Percentiles rank a stretch among this genome's conserved stretches.
These are phyloP conservation scores for Babesia microti DNA, from an alignment of 169 alveolate species.

Conservation along the genomic window DNA sequence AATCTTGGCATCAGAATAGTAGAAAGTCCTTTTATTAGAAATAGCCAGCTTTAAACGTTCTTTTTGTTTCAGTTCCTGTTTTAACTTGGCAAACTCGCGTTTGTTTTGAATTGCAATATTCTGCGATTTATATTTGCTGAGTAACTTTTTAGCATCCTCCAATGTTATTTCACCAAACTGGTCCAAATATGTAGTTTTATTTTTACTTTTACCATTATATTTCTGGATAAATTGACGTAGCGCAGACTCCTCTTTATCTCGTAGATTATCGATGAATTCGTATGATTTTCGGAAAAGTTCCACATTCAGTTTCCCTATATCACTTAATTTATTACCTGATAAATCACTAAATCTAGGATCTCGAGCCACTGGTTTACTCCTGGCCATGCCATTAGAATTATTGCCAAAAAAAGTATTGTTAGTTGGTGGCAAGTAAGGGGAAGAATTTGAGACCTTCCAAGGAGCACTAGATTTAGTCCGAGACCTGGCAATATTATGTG, in stretches of 20 bases:
- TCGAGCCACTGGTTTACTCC: constrained; percentile 10
- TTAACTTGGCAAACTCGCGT: constrained; percentile 15
- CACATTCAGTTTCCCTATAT: constrained; percentile 20
- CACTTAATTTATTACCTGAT: too few relatives aligned
- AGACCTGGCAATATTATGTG: too few relatives aligned
- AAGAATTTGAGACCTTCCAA: too few relatives aligned
- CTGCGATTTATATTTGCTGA: constrained; percentile 29
- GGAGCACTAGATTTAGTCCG: too few relatives aligned
- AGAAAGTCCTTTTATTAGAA: constrained; percentile 34
- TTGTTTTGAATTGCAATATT: constrained; percentile 22
- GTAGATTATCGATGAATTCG: constrained; percentile 36
- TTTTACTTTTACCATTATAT: constrained; percentile 14
- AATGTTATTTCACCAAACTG: constrained; percentile 27
- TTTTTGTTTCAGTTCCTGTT: constrained; percentile 21
- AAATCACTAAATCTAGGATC: constrained; percentile 50
- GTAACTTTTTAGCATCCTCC: constrained; percentile 44
- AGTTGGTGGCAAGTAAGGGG: too few relatives aligned
- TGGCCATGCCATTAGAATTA: constrained; percentile 3
- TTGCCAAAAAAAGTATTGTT: constrained; percentile 4
- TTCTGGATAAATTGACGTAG: constrained; percentile 20
- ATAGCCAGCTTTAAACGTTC: constrained; percentile 32
- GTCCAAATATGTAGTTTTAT: constrained; percentile 14
- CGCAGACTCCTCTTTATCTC: constrained; percentile 29
- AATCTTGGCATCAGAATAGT: constrained; percentile 41
- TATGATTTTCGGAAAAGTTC: constrained; percentile 41